Conservation (phyloP, 2,329 filamentous ascomycete species). For the Trichoderma hamatum region DNA sequence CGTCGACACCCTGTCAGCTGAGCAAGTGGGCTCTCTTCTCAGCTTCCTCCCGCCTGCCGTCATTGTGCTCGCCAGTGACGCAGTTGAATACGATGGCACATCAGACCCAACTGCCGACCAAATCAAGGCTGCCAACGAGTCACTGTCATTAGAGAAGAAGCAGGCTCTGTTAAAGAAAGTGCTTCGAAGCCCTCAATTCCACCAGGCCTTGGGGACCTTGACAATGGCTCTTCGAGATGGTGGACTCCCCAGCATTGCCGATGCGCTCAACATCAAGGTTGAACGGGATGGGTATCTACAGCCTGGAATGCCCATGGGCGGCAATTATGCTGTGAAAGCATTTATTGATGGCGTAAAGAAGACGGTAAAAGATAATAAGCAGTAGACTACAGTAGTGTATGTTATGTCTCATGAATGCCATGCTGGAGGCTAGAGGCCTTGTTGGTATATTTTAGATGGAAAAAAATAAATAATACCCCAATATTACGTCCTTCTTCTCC, state of each 20-base stretch:
- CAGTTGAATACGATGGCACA: slow-evolving; percentile 56
- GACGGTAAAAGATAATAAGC: slow-evolving; percentile 65
- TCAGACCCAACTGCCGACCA: slow-evolving; percentile 70
- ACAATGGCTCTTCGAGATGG: slow-evolving; percentile 89
- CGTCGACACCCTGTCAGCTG: slow-evolving; percentile 66
- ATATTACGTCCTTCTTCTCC: not conserved
- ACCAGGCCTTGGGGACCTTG: slow-evolving; percentile 80
- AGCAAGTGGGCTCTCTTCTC: slow-evolving; percentile 73
- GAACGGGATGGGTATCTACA: slow-evolving; percentile 81
- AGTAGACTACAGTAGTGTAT: not conserved
- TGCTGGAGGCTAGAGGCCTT: not conserved
- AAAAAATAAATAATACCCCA: not conserved
- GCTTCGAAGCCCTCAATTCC: slow-evolving; percentile 85
- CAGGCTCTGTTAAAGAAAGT: slow-evolving; percentile 79
- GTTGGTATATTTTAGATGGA: not conserved
- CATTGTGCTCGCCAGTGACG: slow-evolving; percentile 72
- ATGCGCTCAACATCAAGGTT: slow-evolving; percentile 79
- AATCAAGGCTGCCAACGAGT: slow-evolving; percentile 72
- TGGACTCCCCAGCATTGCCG: slow-evolving; percentile 84
- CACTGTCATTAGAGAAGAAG: slow-evolving; percentile 76
- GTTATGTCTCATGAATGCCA: not conserved
- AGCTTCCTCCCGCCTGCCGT: slow-evolving; percentile 77
- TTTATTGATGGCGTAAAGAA: slow-evolving; percentile 89
- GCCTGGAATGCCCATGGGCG: slow-evolving; percentile 81
- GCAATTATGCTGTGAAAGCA: slow-evolving; percentile 84